A percentile compares a stretch with the other conserved stretches of the same genome.
Conservation (phyloP, 169 alveolate species). For the Cryptosporidium muris region DNA sequence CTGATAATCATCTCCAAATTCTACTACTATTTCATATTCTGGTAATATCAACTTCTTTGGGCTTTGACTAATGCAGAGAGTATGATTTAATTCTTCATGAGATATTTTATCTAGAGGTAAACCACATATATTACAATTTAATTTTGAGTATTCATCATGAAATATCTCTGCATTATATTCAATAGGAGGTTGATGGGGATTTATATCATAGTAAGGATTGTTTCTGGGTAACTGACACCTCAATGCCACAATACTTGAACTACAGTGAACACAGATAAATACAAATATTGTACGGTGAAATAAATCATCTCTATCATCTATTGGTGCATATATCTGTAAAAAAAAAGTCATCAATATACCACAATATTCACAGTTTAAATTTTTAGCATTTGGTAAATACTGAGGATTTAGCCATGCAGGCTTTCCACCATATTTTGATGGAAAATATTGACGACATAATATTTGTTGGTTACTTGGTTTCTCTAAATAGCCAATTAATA, state of each 20-base stretch:
- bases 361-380: constrained; percentile 41
- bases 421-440: constrained; percentile 76
- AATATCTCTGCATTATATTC: background rate
- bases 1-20: constrained; percentile 4
- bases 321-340: constrained; percentile 61
- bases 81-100: background rate
- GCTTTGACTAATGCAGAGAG: background rate
- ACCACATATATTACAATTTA: constrained; percentile 30
- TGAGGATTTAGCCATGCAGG: constrained; percentile 76
- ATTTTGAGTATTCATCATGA: background rate
- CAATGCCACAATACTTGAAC: constrained; percentile 22
- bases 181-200: constrained; percentile 36
- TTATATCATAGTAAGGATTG: constrained; percentile 37
- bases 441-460: constrained; percentile 52
- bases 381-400: constrained; percentile 60
- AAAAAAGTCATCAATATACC: constrained; percentile 54
- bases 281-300: constrained; percentile 56
- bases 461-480: constrained; percentile 4
- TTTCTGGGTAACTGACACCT: constrained; percentile 55
- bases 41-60: background rate
- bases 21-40: constrained; percentile 50
- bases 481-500: constrained; percentile 53
- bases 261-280: constrained; percentile 41
- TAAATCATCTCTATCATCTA: constrained; percentile 59
- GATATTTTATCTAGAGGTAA: constrained; percentile 2